Conservation (phyloP, 129 eudicot genomes). For the Escallonia herrerae region DNA sequence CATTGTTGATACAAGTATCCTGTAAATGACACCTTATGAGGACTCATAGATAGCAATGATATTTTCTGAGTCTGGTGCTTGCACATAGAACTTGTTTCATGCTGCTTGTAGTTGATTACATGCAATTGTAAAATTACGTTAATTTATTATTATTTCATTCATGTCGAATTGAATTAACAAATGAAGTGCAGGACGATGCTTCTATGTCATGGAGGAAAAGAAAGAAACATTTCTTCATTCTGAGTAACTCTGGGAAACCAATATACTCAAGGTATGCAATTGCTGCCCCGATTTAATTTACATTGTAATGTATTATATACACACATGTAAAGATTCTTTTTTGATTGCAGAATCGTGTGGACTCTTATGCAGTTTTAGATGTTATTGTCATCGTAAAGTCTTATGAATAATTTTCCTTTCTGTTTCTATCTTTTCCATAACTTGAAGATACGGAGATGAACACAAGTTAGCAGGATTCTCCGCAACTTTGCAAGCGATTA, state of each 20-base stretch:
- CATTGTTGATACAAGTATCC: no score
- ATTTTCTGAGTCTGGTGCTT: no score
- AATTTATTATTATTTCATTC: neutral
- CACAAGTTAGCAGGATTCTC: constrained; percentile 98
- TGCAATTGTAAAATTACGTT: no score
- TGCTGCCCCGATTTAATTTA: neutral
- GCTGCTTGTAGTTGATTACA: no score
- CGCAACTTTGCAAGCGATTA: constrained; percentile 98
- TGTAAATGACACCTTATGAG: no score
- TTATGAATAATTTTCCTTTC: constrained; percentile 4
- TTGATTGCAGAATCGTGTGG: constrained; percentile 1
- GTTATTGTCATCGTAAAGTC: neutral
- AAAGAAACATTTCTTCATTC: constrained; percentile 79
- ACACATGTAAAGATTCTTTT: neutral
- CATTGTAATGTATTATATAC: neutral
- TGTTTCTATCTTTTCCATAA: constrained; percentile 5
- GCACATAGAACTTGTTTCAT: no score
- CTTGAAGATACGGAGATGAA: constrained; percentile 87
- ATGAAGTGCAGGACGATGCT: constrained; percentile 83
- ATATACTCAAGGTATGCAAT: constrained; percentile 78
- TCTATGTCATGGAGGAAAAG: constrained; percentile 96
- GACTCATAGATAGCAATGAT: no score
- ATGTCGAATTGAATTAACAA: constrained; percentile 13
- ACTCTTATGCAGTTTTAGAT: neutral
- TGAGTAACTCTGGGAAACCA: constrained; percentile 97